phyloP scores from a whole-genome alignment of 495 filamentous ascomycete species.

The Lentithecium fluviatile region DNA sequence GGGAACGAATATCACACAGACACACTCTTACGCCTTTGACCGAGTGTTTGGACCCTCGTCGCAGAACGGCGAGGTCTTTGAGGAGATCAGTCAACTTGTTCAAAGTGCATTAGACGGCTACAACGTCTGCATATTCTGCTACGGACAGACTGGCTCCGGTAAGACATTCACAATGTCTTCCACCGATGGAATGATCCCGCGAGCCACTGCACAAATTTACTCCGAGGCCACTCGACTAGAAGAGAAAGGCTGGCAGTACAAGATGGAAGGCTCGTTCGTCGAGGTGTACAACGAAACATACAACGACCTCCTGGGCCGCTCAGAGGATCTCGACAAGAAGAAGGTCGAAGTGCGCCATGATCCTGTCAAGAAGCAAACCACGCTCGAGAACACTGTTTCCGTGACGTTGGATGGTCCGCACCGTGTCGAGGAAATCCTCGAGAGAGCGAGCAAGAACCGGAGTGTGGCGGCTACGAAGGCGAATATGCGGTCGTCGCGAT shows the following conservation, averaged over 20 bases:
- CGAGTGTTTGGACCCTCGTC: slow-evolving; percentile 79
- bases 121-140: slow-evolving; percentile 99
- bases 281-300: slow-evolving; percentile 98
- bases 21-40: slow-evolving; percentile 85
- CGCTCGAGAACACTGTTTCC: slow-evolving; percentile 76
- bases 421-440: slow-evolving; percentile 75
- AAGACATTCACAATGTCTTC: slow-evolving; percentile 98
- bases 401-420: slow-evolving; percentile 74
- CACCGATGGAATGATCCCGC: slow-evolving; percentile 89
- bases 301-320: slow-evolving; percentile 82
- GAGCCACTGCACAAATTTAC: slow-evolving; percentile 89
- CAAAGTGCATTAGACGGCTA: slow-evolving; percentile 96
- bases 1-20: slow-evolving; percentile 71
- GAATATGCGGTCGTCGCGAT: slow-evolving; percentile 90
- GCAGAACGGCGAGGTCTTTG: slow-evolving; percentile 85
- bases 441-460: slow-evolving; percentile 74
- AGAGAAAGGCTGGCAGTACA: slow-evolving; percentile 92
- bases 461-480: slow-evolving; percentile 94
- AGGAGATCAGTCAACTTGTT: slow-evolving; percentile 94
- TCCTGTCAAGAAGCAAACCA: slow-evolving; percentile 73
- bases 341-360: slow-evolving; percentile 94
- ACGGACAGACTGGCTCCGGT: slow-evolving; percentile 94
- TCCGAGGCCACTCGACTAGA: slow-evolving; percentile 74
- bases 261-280: slow-evolving; percentile 93
- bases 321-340: slow-evolving; percentile 75